Percentiles rank a stretch among this genome's conserved stretches.
These are phyloP conservation scores for Corchorus olitorius DNA, from an alignment of 345 rosid genomes.

Conservation along the genomic window DNA sequence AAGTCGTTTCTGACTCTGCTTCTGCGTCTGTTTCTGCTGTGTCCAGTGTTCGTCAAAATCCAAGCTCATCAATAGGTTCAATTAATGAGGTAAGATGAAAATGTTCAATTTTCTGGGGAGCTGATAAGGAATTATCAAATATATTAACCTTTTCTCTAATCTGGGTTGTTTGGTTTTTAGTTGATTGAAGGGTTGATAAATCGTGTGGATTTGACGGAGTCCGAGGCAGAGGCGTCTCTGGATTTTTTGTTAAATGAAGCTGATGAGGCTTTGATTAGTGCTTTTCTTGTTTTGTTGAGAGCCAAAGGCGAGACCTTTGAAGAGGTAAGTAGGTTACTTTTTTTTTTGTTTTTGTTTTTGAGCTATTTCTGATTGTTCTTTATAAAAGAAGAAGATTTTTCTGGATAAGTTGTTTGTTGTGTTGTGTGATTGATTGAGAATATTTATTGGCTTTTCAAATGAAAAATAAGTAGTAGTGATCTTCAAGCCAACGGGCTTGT, in stretches of 20 bases:
- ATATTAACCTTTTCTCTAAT: background rate
- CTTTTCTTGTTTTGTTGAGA: conserved; percentile 81
- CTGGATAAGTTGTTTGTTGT: background rate
- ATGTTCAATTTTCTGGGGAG: background rate
- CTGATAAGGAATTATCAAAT: background rate
- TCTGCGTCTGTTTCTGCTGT: conserved; percentile 27
- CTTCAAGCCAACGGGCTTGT: background rate
- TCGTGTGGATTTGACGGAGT: conserved; percentile 69
- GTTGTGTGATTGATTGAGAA: background rate
- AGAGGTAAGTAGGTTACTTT: conserved; percentile 52
- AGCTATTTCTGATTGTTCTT: background rate
- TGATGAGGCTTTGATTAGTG: conserved; percentile 75
- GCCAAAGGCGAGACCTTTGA: conserved; percentile 96
- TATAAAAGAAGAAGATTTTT: background rate
- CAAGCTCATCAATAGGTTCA: conserved; percentile 33
- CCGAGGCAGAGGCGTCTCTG: conserved; percentile 74
- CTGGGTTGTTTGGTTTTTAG: background rate
- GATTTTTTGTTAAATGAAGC: conserved; percentile 61
- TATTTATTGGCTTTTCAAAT: background rate
- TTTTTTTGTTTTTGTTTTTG: background rate
- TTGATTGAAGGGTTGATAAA: conserved; percentile 32
- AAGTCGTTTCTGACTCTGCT: background rate
- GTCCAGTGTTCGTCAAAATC: conserved; percentile 35
- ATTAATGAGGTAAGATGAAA: conserved; percentile 45
- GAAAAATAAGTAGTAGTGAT: background rate